Evolutionary conservation across 163 green algal species (phyloP).

Genomic region (Scenedesmus sp.): DNA sequence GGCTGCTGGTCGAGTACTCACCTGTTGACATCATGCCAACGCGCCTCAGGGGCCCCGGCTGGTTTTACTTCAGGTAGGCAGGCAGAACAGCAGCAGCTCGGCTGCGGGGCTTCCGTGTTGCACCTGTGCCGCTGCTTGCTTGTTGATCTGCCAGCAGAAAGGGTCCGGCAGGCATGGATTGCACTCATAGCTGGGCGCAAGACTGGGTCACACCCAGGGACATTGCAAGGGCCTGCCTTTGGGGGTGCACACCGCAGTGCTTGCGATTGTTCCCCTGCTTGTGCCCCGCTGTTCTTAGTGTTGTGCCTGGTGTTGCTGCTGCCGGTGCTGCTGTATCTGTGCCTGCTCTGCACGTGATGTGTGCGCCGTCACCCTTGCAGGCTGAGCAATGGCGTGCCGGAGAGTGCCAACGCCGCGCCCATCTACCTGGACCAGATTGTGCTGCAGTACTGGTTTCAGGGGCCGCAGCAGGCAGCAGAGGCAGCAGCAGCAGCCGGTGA

Average conservation of each 20-base stretch:
- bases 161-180: too few relatives aligned
- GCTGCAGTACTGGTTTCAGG: constrained; percentile 55
- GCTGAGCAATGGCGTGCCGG: background rate
- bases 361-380: background rate
- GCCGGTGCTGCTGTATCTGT: background rate
- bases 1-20: constrained; percentile 49
- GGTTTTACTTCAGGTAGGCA: constrained; percentile 52
- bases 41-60: background rate
- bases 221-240: too few relatives aligned
- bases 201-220: too few relatives aligned
- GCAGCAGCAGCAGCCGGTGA: background rate
- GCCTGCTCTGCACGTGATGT: background rate
- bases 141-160: background rate
- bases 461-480: constrained; percentile 19
- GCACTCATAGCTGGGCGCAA: too few relatives aligned
- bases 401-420: background rate
- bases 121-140: too few relatives aligned
- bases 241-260: too few relatives aligned
- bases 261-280: too few relatives aligned
- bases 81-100: background rate
- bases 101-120: too few relatives aligned
- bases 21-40: constrained; percentile 29
- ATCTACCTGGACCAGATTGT: constrained; percentile 35
- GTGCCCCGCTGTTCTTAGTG: too few relatives aligned
- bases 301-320: constrained; percentile 3